phyloP scores from a whole-genome alignment of 805 yeast species.

The Cyberlindnera nakhonratchasimensis region DNA sequence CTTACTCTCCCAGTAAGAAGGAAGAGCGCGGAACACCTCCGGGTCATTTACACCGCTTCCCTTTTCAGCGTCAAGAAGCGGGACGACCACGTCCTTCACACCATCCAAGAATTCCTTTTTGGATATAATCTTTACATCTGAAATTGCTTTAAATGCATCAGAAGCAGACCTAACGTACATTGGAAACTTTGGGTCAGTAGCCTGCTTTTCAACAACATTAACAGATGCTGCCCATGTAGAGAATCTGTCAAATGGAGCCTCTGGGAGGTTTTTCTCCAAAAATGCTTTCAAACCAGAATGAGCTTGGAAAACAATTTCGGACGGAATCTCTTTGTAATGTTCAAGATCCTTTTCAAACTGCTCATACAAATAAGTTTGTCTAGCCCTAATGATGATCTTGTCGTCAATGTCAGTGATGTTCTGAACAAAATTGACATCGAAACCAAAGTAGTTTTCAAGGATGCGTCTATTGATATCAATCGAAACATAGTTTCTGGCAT shows the following conservation, averaged over 20 bases:
- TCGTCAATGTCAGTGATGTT: conserved; percentile 99
- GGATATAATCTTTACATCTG: conserved; percentile 24
- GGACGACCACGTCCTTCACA: conserved; percentile 75
- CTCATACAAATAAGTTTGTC: conserved; percentile 80
- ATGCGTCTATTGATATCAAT: conserved; percentile 91
- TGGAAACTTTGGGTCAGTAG: conserved; percentile 74
- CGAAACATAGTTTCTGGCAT: conserved; percentile 94
- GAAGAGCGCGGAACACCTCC: conserved; percentile 71
- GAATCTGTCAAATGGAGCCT: conserved; percentile 38
- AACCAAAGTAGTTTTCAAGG: conserved; percentile 87
- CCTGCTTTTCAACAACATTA: conserved; percentile 48
- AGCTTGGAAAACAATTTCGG: conserved; percentile 38
- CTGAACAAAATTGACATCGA: conserved; percentile 83
- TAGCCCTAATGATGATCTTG: conserved; percentile 90
- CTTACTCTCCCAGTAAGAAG: conserved; percentile 85
- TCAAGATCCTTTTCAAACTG: conserved; percentile 41
- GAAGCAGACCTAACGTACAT: conserved; percentile 72
- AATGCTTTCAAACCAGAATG: conserved; percentile 45
- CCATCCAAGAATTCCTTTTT: conserved; percentile 40
- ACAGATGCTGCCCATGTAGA: conserved; percentile 47
- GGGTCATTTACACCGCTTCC: conserved; percentile 86
- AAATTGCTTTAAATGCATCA: conserved; percentile 47
- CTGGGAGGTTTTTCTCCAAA: conserved; percentile 52
- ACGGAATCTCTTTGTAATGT: conserved; percentile 24
- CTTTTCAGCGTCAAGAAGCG: conserved; percentile 61